phyloP scores from a whole-genome alignment of 805 yeast genomes.

The Pichia membranifaciens region DNA sequence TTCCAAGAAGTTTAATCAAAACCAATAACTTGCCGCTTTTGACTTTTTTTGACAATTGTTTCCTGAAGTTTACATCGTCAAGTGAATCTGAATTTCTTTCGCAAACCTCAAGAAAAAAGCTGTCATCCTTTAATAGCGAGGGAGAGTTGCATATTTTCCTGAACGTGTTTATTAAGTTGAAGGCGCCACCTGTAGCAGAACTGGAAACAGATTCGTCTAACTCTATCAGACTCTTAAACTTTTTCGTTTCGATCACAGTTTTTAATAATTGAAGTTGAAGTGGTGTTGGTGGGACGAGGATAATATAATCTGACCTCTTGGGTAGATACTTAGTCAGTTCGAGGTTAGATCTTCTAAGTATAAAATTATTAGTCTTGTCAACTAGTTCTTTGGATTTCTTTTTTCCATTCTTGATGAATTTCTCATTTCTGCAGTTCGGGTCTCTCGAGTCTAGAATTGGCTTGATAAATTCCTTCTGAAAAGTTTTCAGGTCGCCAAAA shows the following conservation, averaged over 20 bases:
- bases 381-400: slow-evolving; percentile 59
- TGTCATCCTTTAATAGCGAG: slow-evolving; percentile 48
- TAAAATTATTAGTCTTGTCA: slow-evolving; percentile 56
- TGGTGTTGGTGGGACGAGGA: slow-evolving; percentile 72
- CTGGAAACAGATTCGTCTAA: slow-evolving; percentile 6
- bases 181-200: slow-evolving; percentile 35
- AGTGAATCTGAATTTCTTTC: slow-evolving; percentile 13
- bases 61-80: slow-evolving; percentile 22
- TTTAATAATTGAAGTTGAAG: slow-evolving; percentile 53
- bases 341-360: slow-evolving; percentile 65
- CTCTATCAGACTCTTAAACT: slow-evolving; percentile 27
- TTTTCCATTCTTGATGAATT: slow-evolving; percentile 50
- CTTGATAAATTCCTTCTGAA: slow-evolving; percentile 55
- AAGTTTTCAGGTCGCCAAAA: slow-evolving; percentile 52
- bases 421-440: slow-evolving; percentile 46
- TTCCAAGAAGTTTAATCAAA: slow-evolving; percentile 44
- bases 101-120: slow-evolving; percentile 32
- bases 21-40: slow-evolving; percentile 62
- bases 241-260: slow-evolving; percentile 38
- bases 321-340: slow-evolving; percentile 56
- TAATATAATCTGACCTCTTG: slow-evolving; percentile 64
- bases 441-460: slow-evolving; percentile 76
- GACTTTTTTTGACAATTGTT: slow-evolving; percentile 28
- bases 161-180: slow-evolving; percentile 65
- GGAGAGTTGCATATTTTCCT: slow-evolving; percentile 86